Conservation (phyloP, 2,329 filamentous ascomycete genomes). For the Calcarisporium arbuscula region DNA sequence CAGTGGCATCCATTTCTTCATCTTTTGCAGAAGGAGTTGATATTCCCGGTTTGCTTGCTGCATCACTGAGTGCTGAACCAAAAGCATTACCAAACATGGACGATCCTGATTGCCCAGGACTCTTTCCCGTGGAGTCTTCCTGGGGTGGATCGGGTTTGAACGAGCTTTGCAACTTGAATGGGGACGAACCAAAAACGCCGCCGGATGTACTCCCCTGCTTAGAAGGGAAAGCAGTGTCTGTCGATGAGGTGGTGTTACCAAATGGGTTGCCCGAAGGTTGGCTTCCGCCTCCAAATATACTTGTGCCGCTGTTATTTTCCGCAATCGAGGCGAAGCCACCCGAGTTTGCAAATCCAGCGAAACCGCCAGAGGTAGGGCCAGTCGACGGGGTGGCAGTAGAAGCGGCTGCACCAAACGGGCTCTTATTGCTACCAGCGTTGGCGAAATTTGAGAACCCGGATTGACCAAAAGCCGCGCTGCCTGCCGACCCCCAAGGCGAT, state of each 20-base stretch:
- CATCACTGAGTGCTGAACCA: conserved; percentile 48
- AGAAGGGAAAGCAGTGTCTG: conserved; percentile 20
- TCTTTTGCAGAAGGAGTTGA: conserved; percentile 36
- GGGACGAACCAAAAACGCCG: conserved; percentile 40
- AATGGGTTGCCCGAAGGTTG: conserved; percentile 32
- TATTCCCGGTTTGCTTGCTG: conserved; percentile 29
- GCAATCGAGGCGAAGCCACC: conserved; percentile 49
- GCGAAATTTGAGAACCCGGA: conserved; percentile 39
- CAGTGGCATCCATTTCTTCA: conserved; percentile 44
- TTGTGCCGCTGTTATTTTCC: conserved; percentile 25
- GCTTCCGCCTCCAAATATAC: conserved; percentile 29
- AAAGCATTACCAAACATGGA: conserved; percentile 58
- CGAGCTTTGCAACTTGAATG: conserved; percentile 62
- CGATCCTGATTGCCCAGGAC: conserved; percentile 32
- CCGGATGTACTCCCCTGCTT: conserved; percentile 22
- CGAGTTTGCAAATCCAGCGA: conserved; percentile 48
- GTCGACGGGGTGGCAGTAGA: conserved; percentile 18
- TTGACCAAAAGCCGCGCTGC: conserved; percentile 48
- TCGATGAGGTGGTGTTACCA: conserved; percentile 15
- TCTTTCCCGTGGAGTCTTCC: conserved; percentile 52
- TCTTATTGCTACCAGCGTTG: conserved; percentile 24
- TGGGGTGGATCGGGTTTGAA: conserved; percentile 60
- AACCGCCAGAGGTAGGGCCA: conserved; percentile 35
- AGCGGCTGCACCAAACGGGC: conserved; percentile 31
- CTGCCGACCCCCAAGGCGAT: conserved; percentile 46